Evolutionary conservation across 805 yeast genomes (phyloP).

Genomic region (Candida schatavii): DNA sequence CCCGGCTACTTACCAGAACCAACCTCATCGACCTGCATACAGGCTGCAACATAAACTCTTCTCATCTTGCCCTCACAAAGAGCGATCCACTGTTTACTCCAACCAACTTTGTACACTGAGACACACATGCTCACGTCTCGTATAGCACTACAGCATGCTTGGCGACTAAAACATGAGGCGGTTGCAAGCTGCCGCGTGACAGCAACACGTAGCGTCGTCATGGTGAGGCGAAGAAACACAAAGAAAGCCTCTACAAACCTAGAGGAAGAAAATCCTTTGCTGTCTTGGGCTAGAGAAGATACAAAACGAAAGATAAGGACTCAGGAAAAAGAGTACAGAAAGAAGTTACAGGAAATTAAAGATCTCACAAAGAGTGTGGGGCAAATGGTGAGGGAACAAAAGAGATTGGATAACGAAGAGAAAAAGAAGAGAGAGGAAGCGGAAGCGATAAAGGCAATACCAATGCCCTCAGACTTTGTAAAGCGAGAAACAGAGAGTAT

Average conservation of each 20-base stretch:
- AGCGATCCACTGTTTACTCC: no score
- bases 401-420: conserved; percentile 6
- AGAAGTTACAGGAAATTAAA: conserved; percentile 25
- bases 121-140: no score
- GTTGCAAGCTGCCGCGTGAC: no score
- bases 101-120: no score
- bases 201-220: background rate
- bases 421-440: conserved; percentile 14
- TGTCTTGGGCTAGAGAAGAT: conserved; percentile 22
- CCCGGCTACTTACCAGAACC: no score
- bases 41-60: no score
- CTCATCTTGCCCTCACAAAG: no score
- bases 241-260: background rate
- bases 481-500: conserved; percentile 10
- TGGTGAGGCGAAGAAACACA: background rate
- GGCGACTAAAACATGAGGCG: no score
- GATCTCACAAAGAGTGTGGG: conserved; percentile 28
- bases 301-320: conserved; percentile 14
- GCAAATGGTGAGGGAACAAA: conserved; percentile 18
- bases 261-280: background rate
- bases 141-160: no score
- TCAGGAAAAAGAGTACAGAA: conserved; percentile 22
- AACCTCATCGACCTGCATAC: no score
- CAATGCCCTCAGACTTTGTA: conserved; percentile 17
- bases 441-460: conserved; percentile 11